Evolutionary conservation across 345 rosid genomes (phyloP).

Genomic region (Brassica rapa): DNA sequence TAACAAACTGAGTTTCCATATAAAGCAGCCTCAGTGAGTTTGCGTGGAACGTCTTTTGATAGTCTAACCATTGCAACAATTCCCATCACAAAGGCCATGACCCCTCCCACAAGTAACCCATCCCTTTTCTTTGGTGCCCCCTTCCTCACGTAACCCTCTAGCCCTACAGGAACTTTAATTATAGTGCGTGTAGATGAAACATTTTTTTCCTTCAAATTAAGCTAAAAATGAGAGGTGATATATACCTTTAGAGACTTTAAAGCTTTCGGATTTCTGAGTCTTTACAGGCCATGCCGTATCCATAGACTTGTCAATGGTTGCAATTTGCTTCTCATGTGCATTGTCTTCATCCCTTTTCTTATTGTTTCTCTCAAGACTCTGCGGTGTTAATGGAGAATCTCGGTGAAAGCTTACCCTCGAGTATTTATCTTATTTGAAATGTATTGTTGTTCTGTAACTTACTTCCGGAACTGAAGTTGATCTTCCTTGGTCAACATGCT

Average conservation of each 20-base stretch:
- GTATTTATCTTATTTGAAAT: background rate
- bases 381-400: background rate
- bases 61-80: slow-evolving; percentile 63
- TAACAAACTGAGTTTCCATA: slow-evolving; percentile 51
- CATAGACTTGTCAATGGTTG: slow-evolving; percentile 56
- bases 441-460: slow-evolving; percentile 16
- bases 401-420: background rate
- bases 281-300: slow-evolving; percentile 34
- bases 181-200: background rate
- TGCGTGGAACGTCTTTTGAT: slow-evolving; percentile 67
- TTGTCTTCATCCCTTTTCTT: slow-evolving; percentile 22
- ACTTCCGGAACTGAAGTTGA: slow-evolving; percentile 27
- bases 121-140: slow-evolving; percentile 39
- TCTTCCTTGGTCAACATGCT: slow-evolving; percentile 37
- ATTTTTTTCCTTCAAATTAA: background rate
- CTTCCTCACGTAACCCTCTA: slow-evolving; percentile 38
- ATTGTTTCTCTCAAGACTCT: slow-evolving; percentile 37
- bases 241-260: slow-evolving; percentile 32
- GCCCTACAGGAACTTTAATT: slow-evolving; percentile 14
- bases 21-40: slow-evolving; percentile 58
- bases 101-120: slow-evolving; percentile 48
- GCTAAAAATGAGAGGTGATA: background rate
- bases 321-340: slow-evolving; percentile 42
- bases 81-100: slow-evolving; percentile 70
- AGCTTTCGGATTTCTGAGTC: slow-evolving; percentile 14